Evolutionary conservation across 805 yeast genomes (phyloP), one percentile per base, ranked within the genome.

Genomic region (Sugiyamaella valdiviana): DNA sequence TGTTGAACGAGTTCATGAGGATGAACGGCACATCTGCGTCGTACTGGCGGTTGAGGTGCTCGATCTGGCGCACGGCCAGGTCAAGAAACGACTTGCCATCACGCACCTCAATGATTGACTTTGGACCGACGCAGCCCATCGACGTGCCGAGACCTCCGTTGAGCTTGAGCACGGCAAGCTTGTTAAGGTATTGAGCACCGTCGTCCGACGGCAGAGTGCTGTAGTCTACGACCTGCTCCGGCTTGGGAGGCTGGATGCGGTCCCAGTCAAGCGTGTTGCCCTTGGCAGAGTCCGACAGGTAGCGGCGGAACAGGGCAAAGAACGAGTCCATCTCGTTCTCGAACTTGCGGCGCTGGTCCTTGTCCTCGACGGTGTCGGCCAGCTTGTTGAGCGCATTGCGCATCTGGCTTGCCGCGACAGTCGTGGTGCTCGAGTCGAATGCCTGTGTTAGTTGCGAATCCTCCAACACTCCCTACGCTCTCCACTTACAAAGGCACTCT

Each of bases 71-170:
- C 39, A 93, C 99, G 42, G 96, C 77, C 59, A 93, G 78, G 68
- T 93, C 99, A 66, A 93, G 77, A 69, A 93, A 93, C 38, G 97
- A 85, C 77, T 93, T 95, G 53, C 98, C 98, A 61, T 93, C 99
- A 70, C 99, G 85, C 43, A 93, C 99, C 74, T 93, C 99, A 65
- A 93, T 93, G 57, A 93, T 48, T 22, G 96, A 86, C 71, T 90
- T 90, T 56, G 99, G 99, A 51, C 99, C 99, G 54, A 93, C 97
- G 74, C 99, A 93, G 50, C 99, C 99, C 99, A 93, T 93, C 7
- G 98, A 91, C 17, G 99, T 93, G 65, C 99, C 99, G 59, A 93
- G 77, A 39, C 99, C 99, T 75, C 99, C 99, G 66, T 93, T 93
- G 67, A 93, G 78, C 73, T 93, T 93, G 69, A 93, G 77, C 38